These are phyloP conservation scores for Stephania japonica DNA, from an alignment of 164 flowering plant genomes.

Conservation along the genomic window DNA sequence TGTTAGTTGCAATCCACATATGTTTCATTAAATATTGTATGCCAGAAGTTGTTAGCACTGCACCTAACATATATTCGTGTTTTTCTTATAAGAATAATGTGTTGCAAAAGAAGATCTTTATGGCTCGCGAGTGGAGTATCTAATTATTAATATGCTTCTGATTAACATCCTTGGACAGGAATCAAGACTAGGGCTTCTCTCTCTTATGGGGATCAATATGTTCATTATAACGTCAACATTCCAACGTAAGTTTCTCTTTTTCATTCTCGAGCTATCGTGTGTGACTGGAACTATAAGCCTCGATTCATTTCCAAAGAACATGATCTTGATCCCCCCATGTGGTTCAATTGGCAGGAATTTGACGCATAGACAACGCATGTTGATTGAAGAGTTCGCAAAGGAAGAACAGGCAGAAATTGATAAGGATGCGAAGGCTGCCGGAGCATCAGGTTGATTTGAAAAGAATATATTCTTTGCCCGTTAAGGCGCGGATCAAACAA, in stretches of 20 bases:
- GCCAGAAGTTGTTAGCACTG: background rate
- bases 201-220: slow-evolving; percentile 79
- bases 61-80: background rate
- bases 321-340: background rate
- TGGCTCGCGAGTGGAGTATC: too few relatives aligned
- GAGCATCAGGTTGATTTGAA: slow-evolving; percentile 8
- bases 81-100: background rate
- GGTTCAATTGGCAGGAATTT: slow-evolving; percentile 43
- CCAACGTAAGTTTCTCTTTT: slow-evolving; percentile 54
- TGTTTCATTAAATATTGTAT: background rate
- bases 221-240: slow-evolving; percentile 88
- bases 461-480: background rate
- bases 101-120: background rate
- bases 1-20: background rate
- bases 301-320: background rate
- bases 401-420: slow-evolving; percentile 73
- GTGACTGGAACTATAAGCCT: background rate
- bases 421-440: slow-evolving; percentile 30
- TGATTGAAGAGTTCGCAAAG: slow-evolving; percentile 87
- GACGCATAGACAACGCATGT: slow-evolving; percentile 65
- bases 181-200: slow-evolving; percentile 51
- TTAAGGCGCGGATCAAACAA: background rate
- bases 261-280: background rate
- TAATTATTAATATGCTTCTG: background rate
- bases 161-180: slow-evolving; percentile 36